Evolutionary conservation across 192 early-diverging fungal genomes (phyloP), one percentile per base, ranked within the genome.

Genomic region (Backusella psychrophila): DNA sequence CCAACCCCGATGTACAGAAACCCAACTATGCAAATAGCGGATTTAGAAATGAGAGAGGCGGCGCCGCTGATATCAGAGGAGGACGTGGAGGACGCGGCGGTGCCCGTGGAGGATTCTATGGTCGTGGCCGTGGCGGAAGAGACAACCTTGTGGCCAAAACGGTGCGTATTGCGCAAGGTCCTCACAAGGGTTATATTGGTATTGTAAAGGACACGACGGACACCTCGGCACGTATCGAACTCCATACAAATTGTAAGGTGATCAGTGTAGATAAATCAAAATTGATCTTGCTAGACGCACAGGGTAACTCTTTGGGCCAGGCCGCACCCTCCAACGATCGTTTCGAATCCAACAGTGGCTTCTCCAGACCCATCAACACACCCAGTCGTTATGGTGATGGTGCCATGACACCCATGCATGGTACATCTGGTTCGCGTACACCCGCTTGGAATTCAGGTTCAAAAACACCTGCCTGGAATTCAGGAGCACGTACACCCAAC

Each of bases 141-240:
- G 89, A 88, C 72, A 81, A 84, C 29, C 63, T 91, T 52, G 84
- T 97, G 8, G 88, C 87, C 46, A 91, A 93, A 75, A 96, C 94
- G 0, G 96, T 98, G 11, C 91, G 90, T 35, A 93, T 97, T 46
- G 89, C 87, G 14, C 87, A 90, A 34, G 98, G 98, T 11, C 93
- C 94, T 15, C 95, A 94, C 87, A 99, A 99, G 80, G 96, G 97
- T n/a, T 99, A 97, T 81, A 83, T 97, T 21, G 98, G 98, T 21
- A 96, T 98, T 70, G 95, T 97, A 38, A 98, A 97, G 78, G 96
- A 97, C 42, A 87, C 91, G 0, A 86, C 88, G 0, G 92, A 93
- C 67, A 80, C 77, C 9, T 80, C 83, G 46, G 94, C 91, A 7
- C 89, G 97, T 31, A 93, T 99, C 6, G 96, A 98, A 82, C 87